Conservation (phyloP, 192 early-diverging fungal species). For the Dissophora globulifera region DNA sequence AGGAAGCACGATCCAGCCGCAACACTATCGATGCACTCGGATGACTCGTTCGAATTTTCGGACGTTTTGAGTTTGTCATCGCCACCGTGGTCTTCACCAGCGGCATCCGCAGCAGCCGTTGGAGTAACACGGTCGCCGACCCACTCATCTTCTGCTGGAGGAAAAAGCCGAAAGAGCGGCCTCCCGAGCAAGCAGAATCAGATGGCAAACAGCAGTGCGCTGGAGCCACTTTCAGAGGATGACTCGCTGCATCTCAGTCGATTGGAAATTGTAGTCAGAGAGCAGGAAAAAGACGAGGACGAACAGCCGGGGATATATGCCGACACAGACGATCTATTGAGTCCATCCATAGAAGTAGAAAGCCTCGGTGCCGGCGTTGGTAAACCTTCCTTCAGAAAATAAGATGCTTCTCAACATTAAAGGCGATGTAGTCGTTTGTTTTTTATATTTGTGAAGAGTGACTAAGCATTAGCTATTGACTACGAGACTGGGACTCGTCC, state of each 20-base stretch:
- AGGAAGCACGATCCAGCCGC: conserved; percentile 12
- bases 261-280: conserved; percentile 5
- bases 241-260: background rate
- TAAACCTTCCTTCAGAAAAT: background rate
- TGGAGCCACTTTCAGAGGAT: conserved; percentile 9
- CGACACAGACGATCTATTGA: conserved; percentile 23
- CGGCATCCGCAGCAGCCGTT: too few species aligned
- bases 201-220: background rate
- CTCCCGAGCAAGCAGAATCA: background rate
- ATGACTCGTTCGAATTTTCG: conserved; percentile 7
- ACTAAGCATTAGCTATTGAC: too few species aligned
- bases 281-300: conserved; percentile 9
- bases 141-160: background rate
- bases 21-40: background rate
- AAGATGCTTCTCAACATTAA: too few species aligned
- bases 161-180: background rate
- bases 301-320: conserved; percentile 11
- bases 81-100: conserved; percentile 5
- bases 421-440: too few species aligned
- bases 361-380: conserved; percentile 43
- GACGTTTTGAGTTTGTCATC: background rate
- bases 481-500: background rate
- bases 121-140: too few species aligned
- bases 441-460: too few species aligned
- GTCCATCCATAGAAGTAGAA: conserved; percentile 24